Percentiles rank a stretch among this genome's conserved stretches.
phyloP scores from a whole-genome alignment of 2,329 filamentous ascomycete species.

The Immersiporthe knoxdaviesiana region DNA sequence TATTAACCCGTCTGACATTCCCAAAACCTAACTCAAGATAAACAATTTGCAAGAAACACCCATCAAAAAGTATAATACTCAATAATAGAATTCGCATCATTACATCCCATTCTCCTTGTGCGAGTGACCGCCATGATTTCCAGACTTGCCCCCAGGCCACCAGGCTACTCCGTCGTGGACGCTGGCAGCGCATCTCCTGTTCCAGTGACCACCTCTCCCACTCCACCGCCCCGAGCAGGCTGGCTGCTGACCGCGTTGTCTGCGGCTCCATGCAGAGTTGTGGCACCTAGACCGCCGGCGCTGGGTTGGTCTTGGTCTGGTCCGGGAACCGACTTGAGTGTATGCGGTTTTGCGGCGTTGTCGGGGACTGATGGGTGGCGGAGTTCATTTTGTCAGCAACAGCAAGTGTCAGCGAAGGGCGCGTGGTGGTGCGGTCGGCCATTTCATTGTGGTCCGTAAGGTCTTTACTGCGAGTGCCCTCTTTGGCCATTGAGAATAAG shows the following conservation, averaged over 20 bases:
- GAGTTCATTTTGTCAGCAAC: not conserved
- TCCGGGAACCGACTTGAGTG: not conserved
- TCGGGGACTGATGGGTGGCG: not conserved
- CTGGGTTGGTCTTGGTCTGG: not conserved
- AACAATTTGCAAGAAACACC: not conserved
- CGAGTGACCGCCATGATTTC: not conserved
- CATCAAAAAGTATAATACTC: no score
- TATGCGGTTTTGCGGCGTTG: not conserved
- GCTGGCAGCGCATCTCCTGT: not conserved
- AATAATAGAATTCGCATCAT: no score
- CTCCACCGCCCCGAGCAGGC: not conserved
- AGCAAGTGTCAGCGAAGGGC: not conserved
- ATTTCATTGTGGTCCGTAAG: not conserved
- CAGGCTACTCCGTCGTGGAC: not conserved
- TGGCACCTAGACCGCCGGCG: not conserved
- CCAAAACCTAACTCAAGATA: not conserved
- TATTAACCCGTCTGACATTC: not conserved
- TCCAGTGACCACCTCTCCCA: not conserved
- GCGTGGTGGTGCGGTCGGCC: not conserved
- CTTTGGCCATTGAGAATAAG: not conserved
- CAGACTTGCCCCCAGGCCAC: not conserved
- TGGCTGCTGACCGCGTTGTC: not conserved
- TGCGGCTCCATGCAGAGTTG: not conserved
- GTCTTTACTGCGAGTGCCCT: not conserved
- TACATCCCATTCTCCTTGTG: conserved; percentile 16